Percentiles rank a stretch among this genome's conserved stretches.
These are phyloP conservation scores for Cornus florida DNA, from an alignment of 148 eudicot genomes.

Conservation along the genomic window DNA sequence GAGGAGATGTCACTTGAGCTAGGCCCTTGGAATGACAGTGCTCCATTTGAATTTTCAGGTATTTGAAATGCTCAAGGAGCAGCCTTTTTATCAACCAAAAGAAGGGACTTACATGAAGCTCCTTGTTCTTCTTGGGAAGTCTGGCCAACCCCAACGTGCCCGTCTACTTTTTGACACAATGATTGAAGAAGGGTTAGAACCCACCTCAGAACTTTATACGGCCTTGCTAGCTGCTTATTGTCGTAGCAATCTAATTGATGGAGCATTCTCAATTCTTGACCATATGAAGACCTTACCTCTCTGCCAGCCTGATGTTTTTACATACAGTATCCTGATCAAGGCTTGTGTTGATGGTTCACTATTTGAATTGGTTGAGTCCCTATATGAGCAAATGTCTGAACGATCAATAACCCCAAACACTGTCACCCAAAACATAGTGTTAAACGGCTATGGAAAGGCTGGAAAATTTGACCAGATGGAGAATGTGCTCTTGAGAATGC, in stretches of 20 bases:
- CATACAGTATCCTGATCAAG: conserved; percentile 79
- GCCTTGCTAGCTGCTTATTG: conserved; percentile 83
- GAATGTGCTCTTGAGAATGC: conserved; percentile 74
- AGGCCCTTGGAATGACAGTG: neutral
- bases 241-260: conserved; percentile 61
- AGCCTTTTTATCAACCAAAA: conserved; percentile 87
- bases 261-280: conserved; percentile 60
- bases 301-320: conserved; percentile 94
- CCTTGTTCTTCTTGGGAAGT: conserved; percentile 81
- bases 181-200: conserved; percentile 79
- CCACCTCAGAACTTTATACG: conserved; percentile 78
- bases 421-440: conserved; percentile 84
- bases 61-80: conserved; percentile 87
- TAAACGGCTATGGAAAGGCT: conserved; percentile 83
- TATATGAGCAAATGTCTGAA: conserved; percentile 70
- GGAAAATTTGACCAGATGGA: conserved; percentile 86
- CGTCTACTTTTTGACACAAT: conserved; percentile 65
- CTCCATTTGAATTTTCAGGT: conserved; percentile 43
- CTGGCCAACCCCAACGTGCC: conserved; percentile 81
- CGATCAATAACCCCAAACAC: conserved; percentile 71
- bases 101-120: conserved; percentile 95
- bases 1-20: too few species aligned
- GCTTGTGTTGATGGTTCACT: conserved; percentile 72
- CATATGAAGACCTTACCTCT: conserved; percentile 77
- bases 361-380: conserved; percentile 70